Base-by-base conservation (phyloP, 495 filamentous ascomycete species). In the Penicillium maclennaniae region DNA sequence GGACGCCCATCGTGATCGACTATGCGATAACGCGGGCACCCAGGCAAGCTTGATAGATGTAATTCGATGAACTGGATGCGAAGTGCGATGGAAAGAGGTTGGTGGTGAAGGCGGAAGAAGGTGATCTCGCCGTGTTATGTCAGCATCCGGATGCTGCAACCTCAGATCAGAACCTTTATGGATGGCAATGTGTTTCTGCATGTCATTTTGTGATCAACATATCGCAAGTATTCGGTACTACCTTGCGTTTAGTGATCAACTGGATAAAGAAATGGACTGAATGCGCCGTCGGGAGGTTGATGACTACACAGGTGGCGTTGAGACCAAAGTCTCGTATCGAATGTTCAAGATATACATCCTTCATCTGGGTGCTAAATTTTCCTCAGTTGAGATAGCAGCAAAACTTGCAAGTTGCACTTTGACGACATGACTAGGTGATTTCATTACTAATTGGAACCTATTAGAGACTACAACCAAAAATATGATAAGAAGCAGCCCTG, bases 1-100 rank as follows among this genome's bases (percentile, higher is more conserved):
- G 67, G 55, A 66, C 71, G 55, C 71, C 76, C 78, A 80, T 80
- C 1, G 31, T 69, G 62, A 47, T 48, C 25, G 43, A 38, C 56
- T 46, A 44, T 28, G 7, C 27, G 37, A 43, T 38, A 27, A 37
- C 23, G 28, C 34, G 17, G 19, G 43, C 42, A 34, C 47, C 6
- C 21, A 34, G 40, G 31, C 17, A 27, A 23, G 47, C 17, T 21
- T 23, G 55, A 15, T 26, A 40, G 67, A 71, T 72, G 62, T 43
- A 63, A 65, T 40, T 51, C 31, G 52, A 55, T 59, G 50, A 42
- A 54, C 41, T 54, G 40, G 56, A 49, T 44, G 57, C 46, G 58
- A 55, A 61, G 45, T 51, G 51, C 44, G 69, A 66, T 69, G 62
- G 59, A 54, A 16, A 53, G 41, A 58, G 53, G 37, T 36, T 47